Base-by-base conservation (phyloP, 495 filamentous ascomycete genomes). In the Penicillium mononematosum region DNA sequence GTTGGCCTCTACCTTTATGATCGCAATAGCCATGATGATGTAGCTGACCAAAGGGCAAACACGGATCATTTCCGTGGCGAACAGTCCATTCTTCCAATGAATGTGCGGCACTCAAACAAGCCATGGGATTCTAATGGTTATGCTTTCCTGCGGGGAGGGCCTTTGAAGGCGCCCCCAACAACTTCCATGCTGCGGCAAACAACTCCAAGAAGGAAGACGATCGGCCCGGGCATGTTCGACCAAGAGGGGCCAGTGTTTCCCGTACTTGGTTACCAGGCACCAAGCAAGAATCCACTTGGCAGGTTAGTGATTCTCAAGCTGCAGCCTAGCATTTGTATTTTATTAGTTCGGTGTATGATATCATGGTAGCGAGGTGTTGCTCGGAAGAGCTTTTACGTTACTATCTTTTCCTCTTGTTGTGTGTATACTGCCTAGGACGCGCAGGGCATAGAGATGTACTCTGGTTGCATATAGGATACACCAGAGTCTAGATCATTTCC, bases 1-100 rank as follows among this genome's bases (percentile, higher is more conserved):
- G 59, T 96, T 42, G 94, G 94, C 0, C 80, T 99, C 9, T 99
- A 98, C 65, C 82, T 99, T 36, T 99, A 99, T 68, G 95, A 99
- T 71, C 86, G 95, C 45, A 96, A 91, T 34, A 88, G 82, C 60
- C 88, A 93, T 66, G 88, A 87, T 52, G 87, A 88, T 61, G 88
- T 90, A 66, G 90, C 89, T 34, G 92, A 98, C 62, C 85, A 87
- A 53, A 74, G 76, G 51, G 82, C 84, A 7, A 81, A 83, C 47
- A 62, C 78, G 6, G 78, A 83, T 53, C 79, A 84, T 45, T 74
- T 79, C 44, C 85, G 85, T 45, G 78, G 78, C 0, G 80, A 77
- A 24, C 79, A 82, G n/a, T 72, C 84, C 8, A 72, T 97, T 12
- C 77, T 97, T 20, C 94, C 93, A 5, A 70, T 92, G 42, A 86